phyloP scores from a whole-genome alignment of 2,329 filamentous ascomycete species.

The Lecanicillium sp. region DNA sequence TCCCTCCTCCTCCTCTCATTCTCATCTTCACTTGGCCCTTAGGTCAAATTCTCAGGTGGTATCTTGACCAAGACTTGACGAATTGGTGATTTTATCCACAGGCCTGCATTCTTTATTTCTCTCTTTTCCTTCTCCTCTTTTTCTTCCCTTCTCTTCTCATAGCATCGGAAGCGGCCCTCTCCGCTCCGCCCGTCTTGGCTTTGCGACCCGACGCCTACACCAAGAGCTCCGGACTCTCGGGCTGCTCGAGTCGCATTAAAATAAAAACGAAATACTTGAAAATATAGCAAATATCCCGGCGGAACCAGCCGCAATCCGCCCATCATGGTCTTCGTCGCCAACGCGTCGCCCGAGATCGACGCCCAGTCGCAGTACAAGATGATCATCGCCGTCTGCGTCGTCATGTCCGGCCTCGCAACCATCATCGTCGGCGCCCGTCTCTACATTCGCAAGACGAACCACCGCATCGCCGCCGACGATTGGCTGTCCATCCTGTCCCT shows the following conservation, averaged over 20 bases:
- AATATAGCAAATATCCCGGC: too few relatives aligned
- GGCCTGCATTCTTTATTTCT: neutral
- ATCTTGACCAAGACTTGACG: neutral
- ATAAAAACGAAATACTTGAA: too few relatives aligned
- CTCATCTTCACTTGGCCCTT: neutral
- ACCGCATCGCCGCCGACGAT: slow-evolving; percentile 43
- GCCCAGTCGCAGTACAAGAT: slow-evolving; percentile 40
- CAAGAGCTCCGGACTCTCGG: neutral
- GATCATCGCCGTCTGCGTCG: slow-evolving; percentile 44
- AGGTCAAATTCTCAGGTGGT: neutral
- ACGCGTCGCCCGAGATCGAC: slow-evolving; percentile 42
- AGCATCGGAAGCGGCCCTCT: neutral
- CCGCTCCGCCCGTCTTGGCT: neutral
- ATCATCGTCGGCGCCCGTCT: slow-evolving; percentile 36
- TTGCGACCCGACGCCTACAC: neutral
- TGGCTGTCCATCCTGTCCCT: slow-evolving; percentile 35
- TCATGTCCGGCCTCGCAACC: slow-evolving; percentile 38
- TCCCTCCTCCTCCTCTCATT: neutral
- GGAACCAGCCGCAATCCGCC: slow-evolving; percentile 2
- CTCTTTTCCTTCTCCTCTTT: neutral
- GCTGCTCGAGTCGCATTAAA: too few relatives aligned
- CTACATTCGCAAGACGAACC: slow-evolving; percentile 34
- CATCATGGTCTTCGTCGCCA: slow-evolving; percentile 45
- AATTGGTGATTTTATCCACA: neutral
- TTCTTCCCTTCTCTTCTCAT: neutral